Conservation (phyloP, 306 rosid species). For the Acacia confusa region DNA sequence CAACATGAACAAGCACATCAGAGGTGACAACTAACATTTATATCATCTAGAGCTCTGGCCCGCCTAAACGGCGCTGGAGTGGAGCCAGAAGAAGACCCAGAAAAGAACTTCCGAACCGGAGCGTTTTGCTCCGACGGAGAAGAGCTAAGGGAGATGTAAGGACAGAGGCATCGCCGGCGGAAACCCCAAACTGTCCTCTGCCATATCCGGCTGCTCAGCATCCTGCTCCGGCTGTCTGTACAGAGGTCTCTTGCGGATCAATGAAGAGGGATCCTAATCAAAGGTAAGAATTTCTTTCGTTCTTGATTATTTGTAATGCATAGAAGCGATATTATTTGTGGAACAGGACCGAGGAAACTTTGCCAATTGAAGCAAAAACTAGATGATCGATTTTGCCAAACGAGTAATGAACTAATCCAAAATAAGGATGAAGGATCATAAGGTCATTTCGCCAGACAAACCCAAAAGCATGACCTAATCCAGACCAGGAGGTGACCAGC, state of each 20-base stretch:
- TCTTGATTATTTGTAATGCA: background rate
- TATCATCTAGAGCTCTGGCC: background rate
- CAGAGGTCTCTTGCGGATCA: background rate
- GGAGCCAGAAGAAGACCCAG: background rate
- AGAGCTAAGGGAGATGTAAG: background rate
- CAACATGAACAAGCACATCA: background rate
- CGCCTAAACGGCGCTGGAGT: background rate
- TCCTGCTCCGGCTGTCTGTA: background rate
- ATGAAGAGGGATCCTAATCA: background rate
- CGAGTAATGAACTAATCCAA: background rate
- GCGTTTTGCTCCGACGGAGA: background rate
- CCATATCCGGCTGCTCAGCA: constrained; percentile 5
- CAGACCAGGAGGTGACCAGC: too few relatives aligned
- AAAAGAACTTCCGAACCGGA: constrained; percentile 14
- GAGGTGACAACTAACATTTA: background rate
- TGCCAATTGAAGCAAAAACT: background rate
- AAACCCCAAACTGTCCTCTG: background rate
- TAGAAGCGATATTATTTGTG: background rate
- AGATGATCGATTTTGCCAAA: background rate
- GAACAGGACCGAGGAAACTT: background rate
- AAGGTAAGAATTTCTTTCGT: background rate
- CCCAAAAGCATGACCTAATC: background rate
- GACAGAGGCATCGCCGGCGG: constrained; percentile 3
- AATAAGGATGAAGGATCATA: background rate
- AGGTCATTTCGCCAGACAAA: background rate